Conservation (phyloP, 257 asterid genomes). For the Marsdenia floribunda region DNA sequence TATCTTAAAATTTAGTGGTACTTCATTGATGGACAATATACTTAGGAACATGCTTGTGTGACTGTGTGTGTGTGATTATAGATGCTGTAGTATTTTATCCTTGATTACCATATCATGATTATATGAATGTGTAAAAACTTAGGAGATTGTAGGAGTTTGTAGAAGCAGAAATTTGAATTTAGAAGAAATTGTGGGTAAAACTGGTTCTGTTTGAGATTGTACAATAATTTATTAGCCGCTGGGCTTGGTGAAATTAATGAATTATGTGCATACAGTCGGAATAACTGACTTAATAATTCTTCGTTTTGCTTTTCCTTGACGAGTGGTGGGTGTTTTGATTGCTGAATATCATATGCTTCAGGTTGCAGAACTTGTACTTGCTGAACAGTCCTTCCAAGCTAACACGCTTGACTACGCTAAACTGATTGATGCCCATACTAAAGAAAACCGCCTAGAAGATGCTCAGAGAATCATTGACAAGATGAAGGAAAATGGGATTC, state of each 20-base stretch:
- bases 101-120: neutral
- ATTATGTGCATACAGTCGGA: neutral
- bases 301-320: neutral
- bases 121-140: neutral
- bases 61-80: neutral
- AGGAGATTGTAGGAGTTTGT: neutral
- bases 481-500: conserved; percentile 63
- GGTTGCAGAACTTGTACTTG: conserved; percentile 75
- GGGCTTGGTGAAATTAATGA: neutral
- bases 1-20: neutral
- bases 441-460: conserved; percentile 48
- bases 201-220: neutral
- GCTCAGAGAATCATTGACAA: conserved; percentile 66
- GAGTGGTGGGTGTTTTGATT: conserved; percentile 3
- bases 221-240: neutral
- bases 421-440: conserved; percentile 52
- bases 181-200: neutral
- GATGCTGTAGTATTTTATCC: neutral
- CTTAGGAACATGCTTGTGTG: neutral
- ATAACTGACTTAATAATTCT: neutral
- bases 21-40: neutral
- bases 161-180: neutral
- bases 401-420: conserved; percentile 65
- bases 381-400: conserved; percentile 69
- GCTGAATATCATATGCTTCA: conserved; percentile 16